Evolutionary conservation across 495 filamentous ascomycete genomes (phyloP), one percentile per base, ranked within the genome.

Genomic region (Hypoxylon intermedium): DNA sequence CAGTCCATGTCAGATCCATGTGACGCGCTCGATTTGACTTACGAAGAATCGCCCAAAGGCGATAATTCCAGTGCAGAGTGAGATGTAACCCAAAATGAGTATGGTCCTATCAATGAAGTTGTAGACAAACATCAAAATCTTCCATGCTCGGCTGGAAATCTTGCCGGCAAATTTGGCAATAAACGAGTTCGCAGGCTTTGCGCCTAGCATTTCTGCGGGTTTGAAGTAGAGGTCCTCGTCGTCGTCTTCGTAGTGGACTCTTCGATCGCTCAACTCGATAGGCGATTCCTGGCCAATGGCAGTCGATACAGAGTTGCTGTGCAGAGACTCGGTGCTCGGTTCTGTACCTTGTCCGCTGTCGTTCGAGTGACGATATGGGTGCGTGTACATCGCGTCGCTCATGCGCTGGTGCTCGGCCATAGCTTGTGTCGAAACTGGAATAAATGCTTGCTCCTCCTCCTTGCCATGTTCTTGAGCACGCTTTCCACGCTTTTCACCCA

Each of bases 291-390:
- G 80, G 16, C 80, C 78, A 9, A 81, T 76, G 6, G 85, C 87
- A 2, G 68, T 71, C 7, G 80, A 83, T 15, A 86, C 75, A 19
- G 90, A 89, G 38, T 85, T 81, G 59, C 82, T 82, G 33, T 78
- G 77, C 44, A 89, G 79, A 18, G 88, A 89, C 50, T 86, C 84
- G 3, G 88, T 83, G 47, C 83, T 82, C 2, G 83, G 83, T 63
- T 94, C 91, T 0, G 90, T 92, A 12, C 92, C 92, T 60, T 96
- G 93, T 2, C 91, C 92, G 54, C 93, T 97, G 71, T 97, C 94
- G 44, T 87, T 79, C 4, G 91, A 96, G 74, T 83, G 89, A 33
- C 91, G 85, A 66, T 85, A 82, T 9, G 73, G 73, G 5, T 75
- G 71, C 47, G 82, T 79, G 30, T 77, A 78, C 7, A 55, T 30